Base-by-base conservation (phyloP, 1,284 basidiomycete species). In the Marasmius sp. region DNA sequence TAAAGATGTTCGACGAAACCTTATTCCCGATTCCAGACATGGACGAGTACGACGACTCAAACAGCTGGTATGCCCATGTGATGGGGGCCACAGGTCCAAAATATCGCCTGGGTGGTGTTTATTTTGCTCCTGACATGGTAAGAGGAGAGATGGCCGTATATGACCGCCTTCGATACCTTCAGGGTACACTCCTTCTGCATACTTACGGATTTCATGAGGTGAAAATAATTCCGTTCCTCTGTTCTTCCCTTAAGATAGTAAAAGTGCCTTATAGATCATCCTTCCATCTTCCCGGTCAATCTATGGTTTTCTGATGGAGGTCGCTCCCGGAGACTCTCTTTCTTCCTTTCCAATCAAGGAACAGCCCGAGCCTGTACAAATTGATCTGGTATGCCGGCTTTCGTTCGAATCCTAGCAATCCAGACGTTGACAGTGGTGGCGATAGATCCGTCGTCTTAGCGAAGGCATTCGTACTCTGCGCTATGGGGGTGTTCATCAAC, bases 181-280 rank as follows among this genome's bases (percentile, higher is more conserved):
- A 64, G 59, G 63, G 63, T 9, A 52, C 63, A 9, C 27, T 62
- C 9, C 14, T 64, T 16, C 63, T 60, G 3, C 57, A 64, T 58
- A 39, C 47, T 16, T 64, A 64, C 36, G 63, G 63, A 4, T 64
- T 64, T 53, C 63, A 64, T 39, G 33, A 45, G 22, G 63, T 64
- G 45, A 7, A 60, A 45, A 14, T 48, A 20, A 16, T 45, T 59
- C 41, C 41, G 1, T n/a, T 34, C 38, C 52, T 3, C 3, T n/a
- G 33, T 37, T 36, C 20, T 27, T 36, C 20, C 27, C 11, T n/a
- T n/a, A n/a, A 16, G 20, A 8, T 51, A 16, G 6, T 11, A 14
- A 27, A 22, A 16, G 3, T 41, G 16, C 18, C 4, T 34, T n/a
- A 33, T 39, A 64, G 62, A 58, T 64, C 34, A 58, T 12, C 6